Base-by-base conservation (phyloP, 1,284 basidiomycete species). In the Irpex sp. region DNA sequence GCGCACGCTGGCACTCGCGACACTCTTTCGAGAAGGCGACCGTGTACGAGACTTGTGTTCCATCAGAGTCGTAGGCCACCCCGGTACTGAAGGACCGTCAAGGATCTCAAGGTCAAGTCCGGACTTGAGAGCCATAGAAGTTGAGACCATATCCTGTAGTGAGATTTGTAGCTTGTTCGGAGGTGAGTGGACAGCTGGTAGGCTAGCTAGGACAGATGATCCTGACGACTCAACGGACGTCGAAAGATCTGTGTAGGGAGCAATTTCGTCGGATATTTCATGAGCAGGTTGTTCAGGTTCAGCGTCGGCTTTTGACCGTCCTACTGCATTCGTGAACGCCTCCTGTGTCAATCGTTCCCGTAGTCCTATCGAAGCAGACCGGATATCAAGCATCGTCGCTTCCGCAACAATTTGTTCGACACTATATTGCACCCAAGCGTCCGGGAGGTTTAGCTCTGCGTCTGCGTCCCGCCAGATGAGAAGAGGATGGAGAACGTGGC, bases 401-500 rank as follows among this genome's bases (percentile, higher is more conserved):
- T 91, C 88, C 57, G 84, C 87, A 28, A 84, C 80, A 59, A 94
- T 88, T 55, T 84, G 80, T 14, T 87, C 78, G 21, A 88, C 78
- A 64, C 84, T 83, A 68, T 88, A 87, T 47, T 81, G 76, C 7
- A 77, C 72, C 90, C 90, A 95, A 61, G 87, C 83, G 64, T 85
- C 80, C 18, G 79, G 78, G 65, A 85, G 80, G 4, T 77, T 77
- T 6, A 93, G 77, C 67, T 96, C 93, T 7, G 79, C 77, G 10
- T 74, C 71, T 57, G 84, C 82, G 66, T 88, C 85, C 47, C 81
- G 80, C 79, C 81, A 84, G 63, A 93, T 80, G 60, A 94, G 77
- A 14, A 84, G 75, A 2, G 91, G 87, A 70, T 94, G 91, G 60
- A 91, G 82, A 42, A 85, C 80, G 68, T 92, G 89, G 56, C 80